phyloP scores from a whole-genome alignment of 2,329 filamentous ascomycete species.

The Calcarisporium arbuscula region DNA sequence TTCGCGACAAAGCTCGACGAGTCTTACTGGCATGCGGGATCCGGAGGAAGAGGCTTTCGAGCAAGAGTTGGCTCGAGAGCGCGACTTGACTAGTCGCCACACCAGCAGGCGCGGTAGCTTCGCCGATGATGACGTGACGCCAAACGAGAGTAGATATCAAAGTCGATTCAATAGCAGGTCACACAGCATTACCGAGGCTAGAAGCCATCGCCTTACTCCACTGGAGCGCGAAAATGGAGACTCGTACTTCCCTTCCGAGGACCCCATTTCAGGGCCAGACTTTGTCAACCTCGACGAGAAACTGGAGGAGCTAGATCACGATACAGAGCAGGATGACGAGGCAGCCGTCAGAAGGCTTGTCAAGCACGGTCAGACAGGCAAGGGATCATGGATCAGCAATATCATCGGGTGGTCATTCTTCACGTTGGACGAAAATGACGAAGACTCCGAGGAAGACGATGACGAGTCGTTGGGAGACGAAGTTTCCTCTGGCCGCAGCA shows the following conservation, averaged over 20 bases:
- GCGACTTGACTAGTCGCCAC: slow-evolving; percentile 40
- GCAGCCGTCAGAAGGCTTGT: slow-evolving; percentile 52
- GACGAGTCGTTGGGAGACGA: slow-evolving; percentile 18
- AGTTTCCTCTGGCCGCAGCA: slow-evolving; percentile 20
- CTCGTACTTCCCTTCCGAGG: slow-evolving; percentile 36
- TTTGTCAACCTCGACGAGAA: slow-evolving; percentile 58
- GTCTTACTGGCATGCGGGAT: slow-evolving; percentile 45
- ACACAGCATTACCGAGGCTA: slow-evolving; percentile 24
- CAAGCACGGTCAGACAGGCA: slow-evolving; percentile 42
- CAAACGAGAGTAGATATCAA: slow-evolving; percentile 37
- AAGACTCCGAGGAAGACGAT: slow-evolving; percentile 38
- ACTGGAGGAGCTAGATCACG: slow-evolving; percentile 47
- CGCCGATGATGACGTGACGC: slow-evolving; percentile 30
- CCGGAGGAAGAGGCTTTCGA: slow-evolving; percentile 48
- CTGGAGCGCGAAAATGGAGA: slow-evolving; percentile 34
- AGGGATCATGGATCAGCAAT: slow-evolving; percentile 53
- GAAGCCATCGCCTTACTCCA: slow-evolving; percentile 38
- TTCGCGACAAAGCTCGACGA: slow-evolving; percentile 59
- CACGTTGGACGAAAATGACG: slow-evolving; percentile 54
- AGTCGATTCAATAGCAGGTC: slow-evolving; percentile 44
- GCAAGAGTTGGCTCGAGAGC: slow-evolving; percentile 44
- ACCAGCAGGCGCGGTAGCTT: slow-evolving; percentile 42
- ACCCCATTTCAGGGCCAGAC: slow-evolving; percentile 46
- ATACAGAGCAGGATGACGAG: slow-evolving; percentile 50
- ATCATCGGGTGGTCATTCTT: slow-evolving; percentile 57